Base-by-base conservation (phyloP, 176 grass and related monocot genomes). In the Bothriochloa decipiens region DNA sequence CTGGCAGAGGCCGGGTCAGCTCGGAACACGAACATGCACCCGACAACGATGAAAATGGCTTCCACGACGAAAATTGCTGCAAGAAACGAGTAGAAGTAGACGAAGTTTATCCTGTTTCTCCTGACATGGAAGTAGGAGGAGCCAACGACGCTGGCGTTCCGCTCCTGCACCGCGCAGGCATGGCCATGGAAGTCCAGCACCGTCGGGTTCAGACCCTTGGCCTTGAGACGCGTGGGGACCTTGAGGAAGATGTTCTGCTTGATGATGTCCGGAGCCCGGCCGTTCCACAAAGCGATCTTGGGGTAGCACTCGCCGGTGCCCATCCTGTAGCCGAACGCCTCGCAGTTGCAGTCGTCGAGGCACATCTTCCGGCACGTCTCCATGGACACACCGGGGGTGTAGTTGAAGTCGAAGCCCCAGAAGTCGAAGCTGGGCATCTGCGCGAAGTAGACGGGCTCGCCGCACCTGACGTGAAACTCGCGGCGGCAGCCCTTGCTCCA, bases 401-500 rank as follows among this genome's bases (percentile, higher is more conserved):
- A 91, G 76, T 88, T 88, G 37, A 81, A 77, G 75, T 96, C 94
- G 78, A 81, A 96, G 3, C 91, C 91, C 50, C 64, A 93, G 79
- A 78, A 96, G 60, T 93, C 86, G 6, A 76, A 14, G 16, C 33
- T 17, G 0, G 78, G 77, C 78, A 88, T 83, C 37, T 15, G 9
- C 11, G 79, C n/a, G 72, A 93, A 93, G 14, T 62, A 36, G 42
- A 88, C 70, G 3, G 64, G 86, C 7, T 93, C 79, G 46, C 45
- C 76, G 66, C 85, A 76, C 8, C 17, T 42, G 74, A 88, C 39
- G 33, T 83, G 83, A 58, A 85, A 77, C 66, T 11, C 42, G 7
- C 81, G 86, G 57, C 75, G 88, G 89, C 94, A 96, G 0, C 94
- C 94, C 49, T 87, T 91, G 64, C 81, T 93, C 94, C 91, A 96